Evolutionary conservation across 2,329 filamentous ascomycete genomes (phyloP).

Genomic region (Penicillium sclerotigenum): DNA sequence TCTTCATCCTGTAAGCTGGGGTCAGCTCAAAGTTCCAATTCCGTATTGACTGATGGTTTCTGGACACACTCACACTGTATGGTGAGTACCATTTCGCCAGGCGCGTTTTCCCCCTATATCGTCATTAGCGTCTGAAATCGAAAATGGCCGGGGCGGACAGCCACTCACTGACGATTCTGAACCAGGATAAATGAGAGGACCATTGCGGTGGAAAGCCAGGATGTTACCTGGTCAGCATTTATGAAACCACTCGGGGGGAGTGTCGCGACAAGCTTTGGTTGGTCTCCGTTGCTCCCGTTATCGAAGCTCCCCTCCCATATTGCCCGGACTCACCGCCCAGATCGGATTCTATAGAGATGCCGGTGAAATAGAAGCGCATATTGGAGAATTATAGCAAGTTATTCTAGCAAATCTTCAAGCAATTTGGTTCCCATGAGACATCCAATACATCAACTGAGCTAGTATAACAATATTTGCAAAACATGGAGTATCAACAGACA

Average conservation of each 20-base stretch:
- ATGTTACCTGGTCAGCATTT: constrained; percentile 20
- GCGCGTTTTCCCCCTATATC: constrained; percentile 85
- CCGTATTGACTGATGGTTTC: background rate
- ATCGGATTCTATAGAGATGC: background rate
- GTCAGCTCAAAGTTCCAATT: constrained; percentile 16
- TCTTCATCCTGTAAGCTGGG: constrained; percentile 69
- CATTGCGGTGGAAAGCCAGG: constrained; percentile 34
- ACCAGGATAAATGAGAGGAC: constrained; percentile 86
- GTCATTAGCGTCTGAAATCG: constrained; percentile 19
- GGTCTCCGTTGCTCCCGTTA: constrained; percentile 28
- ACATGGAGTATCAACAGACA: constrained; percentile 16
- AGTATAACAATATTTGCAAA: constrained; percentile 7
- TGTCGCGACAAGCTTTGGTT: constrained; percentile 10
- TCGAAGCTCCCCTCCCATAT: constrained; percentile 28
- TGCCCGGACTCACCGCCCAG: constrained; percentile 30
- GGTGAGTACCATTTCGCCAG: constrained; percentile 99
- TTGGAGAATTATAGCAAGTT: background rate
- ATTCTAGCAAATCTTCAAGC: background rate
- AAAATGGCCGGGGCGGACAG: background rate
- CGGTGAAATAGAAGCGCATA: background rate
- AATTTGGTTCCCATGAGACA: background rate
- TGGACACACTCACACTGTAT: constrained; percentile 63
- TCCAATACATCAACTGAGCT: background rate
- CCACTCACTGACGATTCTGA: constrained; percentile 77
- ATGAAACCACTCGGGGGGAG: constrained; percentile 14